These are phyloP conservation scores for Epichloe amarillans DNA, from an alignment of 2,329 filamentous ascomycete genomes.

Conservation along the genomic window DNA sequence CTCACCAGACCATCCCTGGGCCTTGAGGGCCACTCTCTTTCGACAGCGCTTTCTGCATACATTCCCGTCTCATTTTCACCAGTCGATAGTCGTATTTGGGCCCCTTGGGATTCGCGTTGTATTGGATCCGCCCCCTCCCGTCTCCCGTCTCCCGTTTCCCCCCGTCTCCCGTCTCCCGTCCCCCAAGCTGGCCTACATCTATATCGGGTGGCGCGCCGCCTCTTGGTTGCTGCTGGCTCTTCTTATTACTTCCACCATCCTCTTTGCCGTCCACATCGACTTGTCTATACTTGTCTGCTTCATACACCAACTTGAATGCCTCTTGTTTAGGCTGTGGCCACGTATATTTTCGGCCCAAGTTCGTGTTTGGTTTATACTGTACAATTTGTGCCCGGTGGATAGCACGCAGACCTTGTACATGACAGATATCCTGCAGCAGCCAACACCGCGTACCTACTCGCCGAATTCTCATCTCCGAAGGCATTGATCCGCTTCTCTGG, in stretches of 20 bases:
- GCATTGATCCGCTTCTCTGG: background rate
- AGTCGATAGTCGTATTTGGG: background rate
- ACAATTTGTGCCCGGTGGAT: background rate
- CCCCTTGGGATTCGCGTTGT: slow-evolving; percentile 4
- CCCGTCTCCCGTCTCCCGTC: background rate
- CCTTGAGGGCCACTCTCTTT: slow-evolving; percentile 11
- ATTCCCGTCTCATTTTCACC: slow-evolving; percentile 5
- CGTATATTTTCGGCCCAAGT: slow-evolving; percentile 5
- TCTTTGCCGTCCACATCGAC: background rate
- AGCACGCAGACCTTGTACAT: background rate
- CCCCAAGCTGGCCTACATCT: slow-evolving; percentile 4
- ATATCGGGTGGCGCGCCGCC: slow-evolving; percentile 1
- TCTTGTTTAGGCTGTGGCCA: background rate
- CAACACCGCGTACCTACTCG: slow-evolving; percentile 1
- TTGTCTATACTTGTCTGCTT: slow-evolving; percentile 1
- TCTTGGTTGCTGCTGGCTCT: background rate
- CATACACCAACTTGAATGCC: background rate
- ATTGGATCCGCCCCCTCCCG: slow-evolving; percentile 5
- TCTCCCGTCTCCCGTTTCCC: background rate
- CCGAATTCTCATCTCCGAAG: background rate
- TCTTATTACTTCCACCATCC: background rate
- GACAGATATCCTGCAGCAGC: background rate
- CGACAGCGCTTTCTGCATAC: slow-evolving; percentile 7
- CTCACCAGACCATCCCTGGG: slow-evolving; percentile 18
- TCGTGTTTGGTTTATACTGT: background rate